Evolutionary conservation across 2,329 filamentous ascomycete species (phyloP).

Genomic region (Penicillium rolfsii): DNA sequence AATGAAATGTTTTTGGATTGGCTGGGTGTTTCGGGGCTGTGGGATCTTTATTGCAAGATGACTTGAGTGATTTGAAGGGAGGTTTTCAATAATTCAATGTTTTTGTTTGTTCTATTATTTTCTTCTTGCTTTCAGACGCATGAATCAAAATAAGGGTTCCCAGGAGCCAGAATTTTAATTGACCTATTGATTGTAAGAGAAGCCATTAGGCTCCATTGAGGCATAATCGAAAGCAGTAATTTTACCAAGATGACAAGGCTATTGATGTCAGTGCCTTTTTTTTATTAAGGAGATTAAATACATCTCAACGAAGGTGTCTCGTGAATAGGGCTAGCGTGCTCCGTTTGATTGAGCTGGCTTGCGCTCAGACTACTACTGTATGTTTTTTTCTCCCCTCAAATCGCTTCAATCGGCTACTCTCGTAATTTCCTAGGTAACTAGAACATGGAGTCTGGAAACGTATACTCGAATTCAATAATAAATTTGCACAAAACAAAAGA

Average conservation of each 20-base stretch:
- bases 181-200: background rate
- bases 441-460: background rate
- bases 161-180: background rate
- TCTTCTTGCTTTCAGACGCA: background rate
- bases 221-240: background rate
- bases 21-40: constrained; percentile 16
- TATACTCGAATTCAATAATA: background rate
- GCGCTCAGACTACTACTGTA: no score
- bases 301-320: background rate
- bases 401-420: no score
- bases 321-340: background rate
- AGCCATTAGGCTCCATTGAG: background rate
- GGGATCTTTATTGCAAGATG: constrained; percentile 13
- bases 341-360: background rate
- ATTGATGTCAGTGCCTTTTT: background rate
- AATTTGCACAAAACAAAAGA: background rate
- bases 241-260: background rate
- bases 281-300: background rate
- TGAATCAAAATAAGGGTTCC: background rate
- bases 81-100: background rate
- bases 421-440: no score
- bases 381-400: no score
- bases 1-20: constrained; percentile 22
- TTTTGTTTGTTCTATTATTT: background rate
- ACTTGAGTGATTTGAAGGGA: background rate